A percentile compares a stretch with the other conserved stretches of the same genome.
Evolutionary conservation across 2,329 filamentous ascomycete genomes (phyloP).

Genomic region (Neurospora crassa): DNA sequence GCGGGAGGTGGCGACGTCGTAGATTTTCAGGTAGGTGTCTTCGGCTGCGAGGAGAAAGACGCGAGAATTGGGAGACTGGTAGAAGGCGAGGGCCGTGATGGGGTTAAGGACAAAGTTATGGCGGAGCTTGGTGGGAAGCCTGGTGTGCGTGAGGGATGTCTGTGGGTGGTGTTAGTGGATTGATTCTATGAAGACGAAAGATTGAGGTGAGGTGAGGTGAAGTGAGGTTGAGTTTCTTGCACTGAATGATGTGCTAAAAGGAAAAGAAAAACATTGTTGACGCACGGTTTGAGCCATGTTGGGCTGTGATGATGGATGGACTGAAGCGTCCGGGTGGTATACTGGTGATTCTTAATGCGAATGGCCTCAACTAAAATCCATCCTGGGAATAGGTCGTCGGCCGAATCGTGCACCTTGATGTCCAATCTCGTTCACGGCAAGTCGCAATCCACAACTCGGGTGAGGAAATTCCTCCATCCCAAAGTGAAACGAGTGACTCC

Average conservation of each 20-base stretch:
- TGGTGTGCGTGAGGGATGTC: background rate
- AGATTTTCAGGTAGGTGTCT: conserved; percentile 48
- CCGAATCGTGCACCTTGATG: background rate
- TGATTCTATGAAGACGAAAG: no score
- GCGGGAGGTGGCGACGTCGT: conserved; percentile 29
- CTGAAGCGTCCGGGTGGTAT: no score
- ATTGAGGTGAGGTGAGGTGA: no score
- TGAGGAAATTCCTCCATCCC: background rate
- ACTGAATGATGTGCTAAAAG: no score
- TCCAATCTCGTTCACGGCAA: no score
- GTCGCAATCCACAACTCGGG: no score
- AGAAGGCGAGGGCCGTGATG: conserved; percentile 51
- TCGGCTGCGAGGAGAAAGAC: conserved; percentile 48
- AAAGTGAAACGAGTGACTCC: background rate
- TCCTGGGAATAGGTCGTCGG: no score
- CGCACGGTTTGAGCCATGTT: conserved; percentile 11
- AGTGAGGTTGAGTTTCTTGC: no score
- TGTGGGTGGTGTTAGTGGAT: conserved; percentile 7
- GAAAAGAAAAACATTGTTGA: background rate
- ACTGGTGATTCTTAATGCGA: no score
- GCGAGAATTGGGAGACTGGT: conserved; percentile 18
- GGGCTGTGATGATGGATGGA: background rate
- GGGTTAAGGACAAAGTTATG: conserved; percentile 39
- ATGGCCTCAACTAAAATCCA: no score
- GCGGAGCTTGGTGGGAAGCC: conserved; percentile 8